Conservation (phyloP, 345 rosid species). For the Brassica carinata region DNA sequence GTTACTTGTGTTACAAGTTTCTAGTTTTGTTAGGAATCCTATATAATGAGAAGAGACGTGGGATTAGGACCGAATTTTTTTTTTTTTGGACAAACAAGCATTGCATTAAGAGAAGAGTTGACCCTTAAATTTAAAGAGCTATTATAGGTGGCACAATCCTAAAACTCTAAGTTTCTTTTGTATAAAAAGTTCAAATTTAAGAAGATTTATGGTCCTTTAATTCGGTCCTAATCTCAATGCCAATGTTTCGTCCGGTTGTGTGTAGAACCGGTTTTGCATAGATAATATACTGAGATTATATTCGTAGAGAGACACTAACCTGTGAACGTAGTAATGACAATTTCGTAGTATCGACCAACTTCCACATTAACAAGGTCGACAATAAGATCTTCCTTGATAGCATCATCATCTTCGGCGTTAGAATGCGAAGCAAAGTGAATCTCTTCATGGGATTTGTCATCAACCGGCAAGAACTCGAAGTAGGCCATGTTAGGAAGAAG, state of each 20-base stretch:
- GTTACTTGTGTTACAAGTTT: constrained; percentile 32
- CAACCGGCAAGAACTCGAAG: constrained; percentile 81
- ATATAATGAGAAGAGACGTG: not conserved
- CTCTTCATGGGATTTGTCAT: constrained; percentile 49
- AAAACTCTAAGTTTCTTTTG: too few species aligned
- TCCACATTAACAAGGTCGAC: constrained; percentile 79
- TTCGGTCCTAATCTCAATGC: too few species aligned
- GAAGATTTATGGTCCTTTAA: too few species aligned
- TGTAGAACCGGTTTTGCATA: too few species aligned
- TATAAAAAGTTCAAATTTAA: too few species aligned
- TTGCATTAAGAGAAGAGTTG: too few species aligned
- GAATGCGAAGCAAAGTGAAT: constrained; percentile 29
- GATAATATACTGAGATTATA: not conserved
- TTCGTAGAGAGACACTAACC: constrained; percentile 44
- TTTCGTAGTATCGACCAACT: constrained; percentile 73
- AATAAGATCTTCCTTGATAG: constrained; percentile 48
- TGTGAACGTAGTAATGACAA: constrained; percentile 86
- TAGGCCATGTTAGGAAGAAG: constrained; percentile 93
- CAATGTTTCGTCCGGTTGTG: too few species aligned
- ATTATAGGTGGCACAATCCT: too few species aligned
- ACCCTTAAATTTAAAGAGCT: too few species aligned
- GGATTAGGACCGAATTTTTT: too few species aligned
- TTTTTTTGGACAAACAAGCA: too few species aligned
- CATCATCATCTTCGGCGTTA: constrained; percentile 49
- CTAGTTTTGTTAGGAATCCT: not conserved